phyloP scores from a whole-genome alignment of 2,329 filamentous ascomycete species.

The Coccinonectria pachysandricola region DNA sequence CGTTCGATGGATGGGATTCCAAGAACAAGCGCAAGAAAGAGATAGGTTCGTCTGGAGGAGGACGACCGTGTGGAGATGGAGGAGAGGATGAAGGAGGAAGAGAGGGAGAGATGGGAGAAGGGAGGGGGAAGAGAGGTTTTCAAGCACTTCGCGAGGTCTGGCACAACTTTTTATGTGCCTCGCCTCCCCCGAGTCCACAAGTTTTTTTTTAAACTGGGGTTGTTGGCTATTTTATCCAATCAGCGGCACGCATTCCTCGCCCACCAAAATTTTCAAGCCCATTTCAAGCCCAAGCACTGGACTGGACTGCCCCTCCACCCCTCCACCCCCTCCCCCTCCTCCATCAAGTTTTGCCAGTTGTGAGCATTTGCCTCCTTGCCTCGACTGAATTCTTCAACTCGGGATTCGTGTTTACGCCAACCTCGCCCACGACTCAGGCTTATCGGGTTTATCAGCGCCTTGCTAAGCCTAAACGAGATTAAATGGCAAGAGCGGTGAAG shows the following conservation, averaged over 20 bases:
- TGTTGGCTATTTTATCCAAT: background rate
- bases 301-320: conserved; percentile 10
- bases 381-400: too few relatives aligned
- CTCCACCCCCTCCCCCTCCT: background rate
- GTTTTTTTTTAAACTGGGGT: conserved; percentile 16
- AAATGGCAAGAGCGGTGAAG: conserved; percentile 19
- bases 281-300: conserved; percentile 1
- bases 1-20: conserved; percentile 25
- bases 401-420: too few relatives aligned
- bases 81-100: conserved; percentile 15
- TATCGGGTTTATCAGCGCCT: conserved; percentile 22
- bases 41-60: conserved; percentile 33
- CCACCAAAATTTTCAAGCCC: background rate
- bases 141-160: conserved; percentile 18
- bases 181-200: conserved; percentile 17
- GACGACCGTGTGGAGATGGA: conserved; percentile 25
- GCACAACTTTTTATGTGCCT: conserved; percentile 22
- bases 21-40: conserved; percentile 22
- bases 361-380: background rate
- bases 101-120: conserved; percentile 21
- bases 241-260: too few relatives aligned
- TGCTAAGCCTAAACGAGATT: conserved; percentile 11
- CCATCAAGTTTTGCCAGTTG: background rate
- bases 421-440: conserved; percentile 22
- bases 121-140: conserved; percentile 19